phyloP scores from a whole-genome alignment of 768 basidiomycete genomes.

The Tremella fuciformis region DNA sequence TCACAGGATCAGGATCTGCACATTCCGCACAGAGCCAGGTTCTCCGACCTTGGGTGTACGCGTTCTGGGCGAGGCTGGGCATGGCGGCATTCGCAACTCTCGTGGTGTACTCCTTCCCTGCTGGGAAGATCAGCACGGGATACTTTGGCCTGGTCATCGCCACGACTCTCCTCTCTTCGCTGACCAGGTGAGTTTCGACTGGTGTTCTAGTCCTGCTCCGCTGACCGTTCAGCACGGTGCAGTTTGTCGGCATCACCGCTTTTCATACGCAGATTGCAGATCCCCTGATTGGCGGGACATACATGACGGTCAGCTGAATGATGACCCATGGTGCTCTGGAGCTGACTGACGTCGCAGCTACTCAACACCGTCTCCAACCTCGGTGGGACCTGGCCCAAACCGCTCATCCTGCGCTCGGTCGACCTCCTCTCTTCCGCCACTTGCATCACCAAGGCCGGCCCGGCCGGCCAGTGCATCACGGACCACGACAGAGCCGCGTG shows the following conservation, averaged over 20 bases:
- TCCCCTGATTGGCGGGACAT: constrained; percentile 94
- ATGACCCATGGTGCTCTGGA: background rate
- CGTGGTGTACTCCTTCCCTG: constrained; percentile 81
- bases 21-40: constrained; percentile 58
- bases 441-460: constrained; percentile 54
- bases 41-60: constrained; percentile 67
- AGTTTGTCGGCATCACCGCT: constrained; percentile 98
- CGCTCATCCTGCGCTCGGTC: constrained; percentile 94
- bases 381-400: constrained; percentile 94
- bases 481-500: constrained; percentile 83
- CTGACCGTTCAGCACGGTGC: constrained; percentile 88
- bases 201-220: background rate
- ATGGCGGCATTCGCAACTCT: constrained; percentile 71
- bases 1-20: constrained; percentile 11
- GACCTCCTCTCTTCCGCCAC: constrained; percentile 82
- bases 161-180: constrained; percentile 77
- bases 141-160: constrained; percentile 80
- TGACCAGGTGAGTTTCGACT: constrained; percentile 67
- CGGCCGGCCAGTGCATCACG: constrained; percentile 74
- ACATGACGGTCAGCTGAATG: constrained; percentile 81
- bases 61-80: constrained; percentile 80
- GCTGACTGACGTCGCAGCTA: constrained; percentile 57
- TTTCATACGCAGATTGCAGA: constrained; percentile 97
- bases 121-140: constrained; percentile 47
- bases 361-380: constrained; percentile 90